These are phyloP conservation scores for Tilletia setariae DNA, from an alignment of 1,284 basidiomycete genomes.

Conservation along the genomic window DNA sequence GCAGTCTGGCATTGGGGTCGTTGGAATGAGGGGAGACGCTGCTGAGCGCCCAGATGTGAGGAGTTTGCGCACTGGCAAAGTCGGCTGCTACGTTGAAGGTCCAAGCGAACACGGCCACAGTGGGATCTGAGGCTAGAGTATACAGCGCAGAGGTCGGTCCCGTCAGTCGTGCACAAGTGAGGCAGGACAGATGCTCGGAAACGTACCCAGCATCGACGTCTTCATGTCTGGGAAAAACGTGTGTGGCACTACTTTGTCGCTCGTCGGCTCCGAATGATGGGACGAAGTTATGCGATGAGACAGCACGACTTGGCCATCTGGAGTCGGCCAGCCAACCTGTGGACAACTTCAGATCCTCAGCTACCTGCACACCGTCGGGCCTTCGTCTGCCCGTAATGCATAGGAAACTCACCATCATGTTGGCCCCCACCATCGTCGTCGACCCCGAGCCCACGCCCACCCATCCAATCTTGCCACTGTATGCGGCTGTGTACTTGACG, in stretches of 20 bases:
- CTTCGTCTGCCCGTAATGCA: no score
- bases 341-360: background rate
- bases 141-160: background rate
- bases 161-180: background rate
- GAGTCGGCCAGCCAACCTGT: conserved; percentile 7
- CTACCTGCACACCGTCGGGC: no score
- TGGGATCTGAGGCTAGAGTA: conserved; percentile 21
- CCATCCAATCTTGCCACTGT: conserved; percentile 8
- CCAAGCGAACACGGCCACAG: conserved; percentile 33
- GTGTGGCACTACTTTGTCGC: background rate
- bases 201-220: background rate
- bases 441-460: conserved; percentile 5
- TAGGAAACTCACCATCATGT: conserved; percentile 13
- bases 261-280: background rate
- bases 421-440: conserved; percentile 1
- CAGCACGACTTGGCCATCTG: conserved; percentile 1
- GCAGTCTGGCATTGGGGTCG: conserved; percentile 23
- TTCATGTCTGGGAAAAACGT: background rate
- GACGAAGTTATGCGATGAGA: background rate
- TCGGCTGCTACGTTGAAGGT: conserved; percentile 26
- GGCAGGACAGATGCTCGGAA: background rate
- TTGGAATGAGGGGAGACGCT: conserved; percentile 24
- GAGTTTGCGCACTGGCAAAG: conserved; percentile 16
- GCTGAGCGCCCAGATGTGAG: conserved; percentile 41
- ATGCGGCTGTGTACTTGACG: background rate